A percentile compares a stretch with the other conserved stretches of the same genome.
Evolutionary conservation across 208 protist species (phyloP).

Genomic region (Angomonas ambiguus): DNA sequence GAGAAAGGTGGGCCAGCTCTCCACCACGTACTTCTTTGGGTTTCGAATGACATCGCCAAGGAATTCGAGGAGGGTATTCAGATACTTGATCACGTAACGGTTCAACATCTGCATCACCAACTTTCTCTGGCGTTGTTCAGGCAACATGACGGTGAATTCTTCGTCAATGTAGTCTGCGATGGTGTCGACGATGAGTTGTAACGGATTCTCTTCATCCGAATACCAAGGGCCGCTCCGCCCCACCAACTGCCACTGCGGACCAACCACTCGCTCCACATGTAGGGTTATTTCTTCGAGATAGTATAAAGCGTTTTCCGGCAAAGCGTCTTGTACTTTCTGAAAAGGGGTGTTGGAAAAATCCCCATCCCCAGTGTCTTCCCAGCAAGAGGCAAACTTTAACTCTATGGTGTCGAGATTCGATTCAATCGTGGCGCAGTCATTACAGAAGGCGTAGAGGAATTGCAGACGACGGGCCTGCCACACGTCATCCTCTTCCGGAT

Average conservation of each 20-base stretch:
- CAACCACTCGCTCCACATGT: conserved; percentile 78
- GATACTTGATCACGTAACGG: conserved; percentile 68
- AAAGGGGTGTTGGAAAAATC: conserved; percentile 38
- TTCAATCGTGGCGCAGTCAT: conserved; percentile 83
- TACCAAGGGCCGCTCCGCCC: conserved; percentile 77
- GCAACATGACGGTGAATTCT: conserved; percentile 73
- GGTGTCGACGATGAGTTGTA: conserved; percentile 77
- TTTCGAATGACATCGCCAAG: conserved; percentile 78
- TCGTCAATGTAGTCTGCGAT: conserved; percentile 81
- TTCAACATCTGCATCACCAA: conserved; percentile 64
- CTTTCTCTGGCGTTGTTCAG: conserved; percentile 54
- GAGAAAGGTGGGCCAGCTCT: conserved; percentile 64
- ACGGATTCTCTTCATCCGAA: conserved; percentile 55
- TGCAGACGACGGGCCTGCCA: conserved; percentile 72
- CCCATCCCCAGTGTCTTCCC: conserved; percentile 25
- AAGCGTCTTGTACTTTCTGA: conserved; percentile 54
- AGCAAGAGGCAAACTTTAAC: conserved; percentile 77
- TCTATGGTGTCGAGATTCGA: conserved; percentile 85
- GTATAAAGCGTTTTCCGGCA: conserved; percentile 61
- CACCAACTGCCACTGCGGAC: conserved; percentile 60
- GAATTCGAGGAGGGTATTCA: conserved; percentile 72
- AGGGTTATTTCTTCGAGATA: conserved; percentile 83
- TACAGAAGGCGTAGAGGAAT: conserved; percentile 84
- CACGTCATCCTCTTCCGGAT: conserved; percentile 31
- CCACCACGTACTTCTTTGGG: conserved; percentile 58